Evolutionary conservation across 2,329 filamentous ascomycete genomes (phyloP).

Genomic region (Trichoderma gracile): DNA sequence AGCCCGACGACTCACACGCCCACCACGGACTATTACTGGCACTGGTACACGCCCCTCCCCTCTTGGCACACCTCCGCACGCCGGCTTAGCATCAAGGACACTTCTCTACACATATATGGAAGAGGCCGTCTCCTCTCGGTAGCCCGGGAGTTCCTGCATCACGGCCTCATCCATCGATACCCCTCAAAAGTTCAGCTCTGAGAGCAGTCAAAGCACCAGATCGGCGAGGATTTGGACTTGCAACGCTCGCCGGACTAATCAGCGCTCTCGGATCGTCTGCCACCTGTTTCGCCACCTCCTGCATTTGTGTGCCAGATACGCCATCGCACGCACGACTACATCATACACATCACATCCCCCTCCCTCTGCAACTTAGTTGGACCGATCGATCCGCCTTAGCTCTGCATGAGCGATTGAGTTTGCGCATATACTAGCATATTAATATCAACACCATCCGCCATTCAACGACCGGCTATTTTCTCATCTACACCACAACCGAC

Average conservation of each 20-base stretch:
- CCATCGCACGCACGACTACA: constrained; percentile 22
- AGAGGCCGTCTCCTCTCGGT: constrained; percentile 18
- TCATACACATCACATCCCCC: constrained; percentile 23
- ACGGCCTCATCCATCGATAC: constrained; percentile 1
- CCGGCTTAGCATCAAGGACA: constrained; percentile 4
- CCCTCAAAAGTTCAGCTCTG: not conserved
- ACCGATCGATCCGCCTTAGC: constrained; percentile 19
- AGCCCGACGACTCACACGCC: constrained; percentile 11
- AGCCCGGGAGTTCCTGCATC: constrained; percentile 17
- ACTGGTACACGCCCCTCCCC: constrained; percentile 9
- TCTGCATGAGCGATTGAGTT: constrained; percentile 17
- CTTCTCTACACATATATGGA: constrained; percentile 19
- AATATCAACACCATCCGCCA: constrained; percentile 18
- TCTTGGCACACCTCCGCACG: constrained; percentile 16
- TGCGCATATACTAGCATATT: constrained; percentile 7
- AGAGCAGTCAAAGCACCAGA: not conserved
- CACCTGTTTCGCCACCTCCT: constrained; percentile 23
- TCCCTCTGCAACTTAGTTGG: constrained; percentile 12
- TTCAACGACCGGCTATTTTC: not conserved
- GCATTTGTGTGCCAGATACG: constrained; percentile 9
- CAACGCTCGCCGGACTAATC: constrained; percentile 8
- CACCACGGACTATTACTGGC: not conserved
- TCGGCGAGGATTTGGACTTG: constrained; percentile 6
- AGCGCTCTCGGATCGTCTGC: constrained; percentile 2
- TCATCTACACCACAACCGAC: constrained; percentile 17